phyloP scores from a whole-genome alignment of 2,329 filamentous ascomycete species.

The Bipolaris zeicola region DNA sequence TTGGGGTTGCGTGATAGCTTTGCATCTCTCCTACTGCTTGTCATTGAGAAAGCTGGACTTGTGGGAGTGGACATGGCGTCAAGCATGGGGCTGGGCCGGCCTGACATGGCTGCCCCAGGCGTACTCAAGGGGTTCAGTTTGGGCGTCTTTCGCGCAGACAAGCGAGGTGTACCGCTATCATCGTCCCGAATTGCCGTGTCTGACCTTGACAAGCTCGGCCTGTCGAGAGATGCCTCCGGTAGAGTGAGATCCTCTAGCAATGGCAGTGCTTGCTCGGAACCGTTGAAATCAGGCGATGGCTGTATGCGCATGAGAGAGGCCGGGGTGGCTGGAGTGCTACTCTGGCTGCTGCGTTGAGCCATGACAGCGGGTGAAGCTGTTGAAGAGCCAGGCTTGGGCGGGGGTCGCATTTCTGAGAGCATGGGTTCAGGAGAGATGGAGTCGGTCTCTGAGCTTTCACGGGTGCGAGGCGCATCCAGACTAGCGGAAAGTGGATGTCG shows the following conservation, averaged over 20 bases:
- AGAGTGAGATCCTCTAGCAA: constrained; percentile 68
- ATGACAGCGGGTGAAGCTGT: constrained; percentile 71
- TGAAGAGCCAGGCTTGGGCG: constrained; percentile 68
- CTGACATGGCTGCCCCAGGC: constrained; percentile 41
- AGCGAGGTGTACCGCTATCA: constrained; percentile 60
- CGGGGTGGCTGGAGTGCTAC: constrained; percentile 67
- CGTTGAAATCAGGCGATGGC: constrained; percentile 44
- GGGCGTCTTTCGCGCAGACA: constrained; percentile 71
- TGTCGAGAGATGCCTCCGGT: constrained; percentile 67
- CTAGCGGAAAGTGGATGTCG: constrained; percentile 31
- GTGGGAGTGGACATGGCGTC: constrained; percentile 60
- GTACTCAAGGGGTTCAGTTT: constrained; percentile 65
- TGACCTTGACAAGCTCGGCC: constrained; percentile 56
- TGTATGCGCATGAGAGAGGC: constrained; percentile 76
- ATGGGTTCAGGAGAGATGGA: constrained; percentile 57
- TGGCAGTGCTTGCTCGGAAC: constrained; percentile 30
- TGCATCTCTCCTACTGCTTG: constrained; percentile 38
- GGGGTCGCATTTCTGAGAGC: constrained; percentile 60
- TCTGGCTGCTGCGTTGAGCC: constrained; percentile 49
- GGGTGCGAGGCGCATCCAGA: constrained; percentile 33
- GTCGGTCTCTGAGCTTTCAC: constrained; percentile 53
- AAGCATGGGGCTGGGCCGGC: constrained; percentile 58
- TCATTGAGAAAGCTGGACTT: constrained; percentile 41
- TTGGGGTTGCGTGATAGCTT: constrained; percentile 40
- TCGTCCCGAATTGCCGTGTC: constrained; percentile 58